Percentiles rank a stretch among this genome's conserved stretches.
Conservation (phyloP, 371 early-diverging fungal genomes). For the Mycotypha africana region DNA sequence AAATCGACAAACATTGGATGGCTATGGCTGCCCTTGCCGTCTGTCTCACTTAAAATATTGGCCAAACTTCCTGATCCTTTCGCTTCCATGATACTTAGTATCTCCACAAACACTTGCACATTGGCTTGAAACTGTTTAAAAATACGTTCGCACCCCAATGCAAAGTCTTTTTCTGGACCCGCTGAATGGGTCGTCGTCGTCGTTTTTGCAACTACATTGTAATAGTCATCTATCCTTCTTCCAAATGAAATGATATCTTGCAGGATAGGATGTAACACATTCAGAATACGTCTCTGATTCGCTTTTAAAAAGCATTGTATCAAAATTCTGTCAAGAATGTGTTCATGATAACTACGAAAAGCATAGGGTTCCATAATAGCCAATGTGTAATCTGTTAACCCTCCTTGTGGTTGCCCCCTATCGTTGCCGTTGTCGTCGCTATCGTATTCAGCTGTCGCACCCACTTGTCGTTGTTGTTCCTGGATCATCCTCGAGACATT, state of each 20-base stretch:
- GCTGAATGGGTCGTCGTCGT: neutral
- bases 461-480: no score
- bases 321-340: conserved; percentile 46
- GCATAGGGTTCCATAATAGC: conserved; percentile 29
- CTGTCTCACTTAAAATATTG: conserved; percentile 23
- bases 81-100: conserved; percentile 31
- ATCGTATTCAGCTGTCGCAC: no score
- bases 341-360: conserved; percentile 41
- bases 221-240: conserved; percentile 7
- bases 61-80: conserved; percentile 33
- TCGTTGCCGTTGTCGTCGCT: conserved; percentile 9
- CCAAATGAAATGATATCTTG: conserved; percentile 31
- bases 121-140: conserved; percentile 28
- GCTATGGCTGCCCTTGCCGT: no score
- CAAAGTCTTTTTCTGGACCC: conserved; percentile 9
- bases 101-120: conserved; percentile 26
- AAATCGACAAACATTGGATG: conserved; percentile 23
- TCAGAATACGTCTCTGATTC: conserved; percentile 35
- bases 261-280: conserved; percentile 28
- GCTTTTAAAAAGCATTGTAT: conserved; percentile 44
- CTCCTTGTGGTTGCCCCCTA: neutral
- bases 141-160: conserved; percentile 10
- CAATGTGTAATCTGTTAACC: conserved; percentile 14
- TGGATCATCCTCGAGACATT: conserved; percentile 9
- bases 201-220: neutral